Conservation (phyloP, 169 alveolate species). For the Plasmodium gonderi region DNA sequence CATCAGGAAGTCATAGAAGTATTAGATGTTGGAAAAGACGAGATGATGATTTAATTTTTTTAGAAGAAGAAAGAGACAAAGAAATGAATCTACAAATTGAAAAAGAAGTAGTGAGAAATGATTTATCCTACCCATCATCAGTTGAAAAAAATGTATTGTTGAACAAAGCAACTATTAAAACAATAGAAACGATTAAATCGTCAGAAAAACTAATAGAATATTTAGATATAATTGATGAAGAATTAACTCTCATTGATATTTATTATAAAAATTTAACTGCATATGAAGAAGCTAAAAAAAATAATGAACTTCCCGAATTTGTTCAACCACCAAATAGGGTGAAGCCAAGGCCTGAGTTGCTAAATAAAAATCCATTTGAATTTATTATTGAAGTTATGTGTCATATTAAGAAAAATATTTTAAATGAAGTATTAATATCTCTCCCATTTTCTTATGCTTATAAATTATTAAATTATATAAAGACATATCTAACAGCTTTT, state of each 20-base stretch:
- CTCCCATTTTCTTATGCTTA: slow-evolving; percentile 83
- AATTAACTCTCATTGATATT: slow-evolving; percentile 68
- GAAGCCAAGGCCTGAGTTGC: slow-evolving; percentile 72
- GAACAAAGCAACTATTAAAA: slow-evolving; percentile 86
- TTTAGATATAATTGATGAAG: slow-evolving; percentile 77
- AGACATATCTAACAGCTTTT: slow-evolving; percentile 72
- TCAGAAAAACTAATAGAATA: slow-evolving; percentile 84
- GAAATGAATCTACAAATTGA: slow-evolving; percentile 88
- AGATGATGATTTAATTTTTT: slow-evolving; percentile 85
- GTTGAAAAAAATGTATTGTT: slow-evolving; percentile 80
- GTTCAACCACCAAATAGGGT: slow-evolving; percentile 78
- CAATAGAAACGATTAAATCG: slow-evolving; percentile 85
- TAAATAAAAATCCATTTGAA: slow-evolving; percentile 73
- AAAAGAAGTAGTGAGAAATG: slow-evolving; percentile 84
- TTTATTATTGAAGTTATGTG: slow-evolving; percentile 74
- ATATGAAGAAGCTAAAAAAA: slow-evolving; percentile 67
- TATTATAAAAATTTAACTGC: slow-evolving; percentile 71
- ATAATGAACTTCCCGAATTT: slow-evolving; percentile 60
- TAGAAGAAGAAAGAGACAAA: slow-evolving; percentile 88
- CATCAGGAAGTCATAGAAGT: slow-evolving; percentile 82
- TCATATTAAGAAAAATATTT: slow-evolving; percentile 71
- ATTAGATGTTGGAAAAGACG: slow-evolving; percentile 84
- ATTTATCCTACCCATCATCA: slow-evolving; percentile 80
- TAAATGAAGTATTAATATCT: slow-evolving; percentile 80
- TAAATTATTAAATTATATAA: slow-evolving; percentile 73